Evolutionary conservation across 2,329 filamentous ascomycete genomes (phyloP), one percentile per base, ranked within the genome.

Genomic region (Achaetomium macrosporum): DNA sequence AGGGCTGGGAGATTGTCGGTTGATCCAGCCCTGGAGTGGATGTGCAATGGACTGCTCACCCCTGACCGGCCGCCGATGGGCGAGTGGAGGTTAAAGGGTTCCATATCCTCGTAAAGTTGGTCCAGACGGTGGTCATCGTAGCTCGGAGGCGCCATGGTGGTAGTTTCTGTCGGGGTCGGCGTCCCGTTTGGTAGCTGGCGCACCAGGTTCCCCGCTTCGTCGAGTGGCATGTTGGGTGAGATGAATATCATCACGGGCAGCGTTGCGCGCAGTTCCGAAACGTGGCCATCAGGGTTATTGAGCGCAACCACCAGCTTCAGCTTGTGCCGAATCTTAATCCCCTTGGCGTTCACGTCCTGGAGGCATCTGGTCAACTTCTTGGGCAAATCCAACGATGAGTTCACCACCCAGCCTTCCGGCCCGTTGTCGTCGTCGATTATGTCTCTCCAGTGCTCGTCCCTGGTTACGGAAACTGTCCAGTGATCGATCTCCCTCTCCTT

Each of bases 161-260:
- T 76, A 52, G 81, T 74, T 39, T 82, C 77, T 39, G 76, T 73
- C 42, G 78, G 74, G 31, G 71, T 73, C 70, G 78, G 74, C 33
- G 71, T 73, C 70, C 54, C 73, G 66, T 65, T 75, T 61, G 79
- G 76, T n/a, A 74, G 74, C 63, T 83, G 79, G 49, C 79, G 76
- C 49, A 88, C 75, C 2, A 97, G 78, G 62, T 88, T 85, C 62
- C 95, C 93, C 55, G 92, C 82, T 48, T 95, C 90, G 63, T 93
- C 89, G 36, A 96, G 81, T 0, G 90, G 87, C 63, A 96, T 83
- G 65, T 93, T 93, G 0, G 93, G 92, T 5, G 93, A 99, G 60
- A 97, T 96, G 71, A 96, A 96, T 37, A 99, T 85, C 50, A 90
- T 90, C 15, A 97, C 81, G 1, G 93, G 91, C 31, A 97, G 81